These are phyloP conservation scores for Mucor irregularis DNA, from an alignment of 371 early-diverging fungal genomes.

Conservation along the genomic window DNA sequence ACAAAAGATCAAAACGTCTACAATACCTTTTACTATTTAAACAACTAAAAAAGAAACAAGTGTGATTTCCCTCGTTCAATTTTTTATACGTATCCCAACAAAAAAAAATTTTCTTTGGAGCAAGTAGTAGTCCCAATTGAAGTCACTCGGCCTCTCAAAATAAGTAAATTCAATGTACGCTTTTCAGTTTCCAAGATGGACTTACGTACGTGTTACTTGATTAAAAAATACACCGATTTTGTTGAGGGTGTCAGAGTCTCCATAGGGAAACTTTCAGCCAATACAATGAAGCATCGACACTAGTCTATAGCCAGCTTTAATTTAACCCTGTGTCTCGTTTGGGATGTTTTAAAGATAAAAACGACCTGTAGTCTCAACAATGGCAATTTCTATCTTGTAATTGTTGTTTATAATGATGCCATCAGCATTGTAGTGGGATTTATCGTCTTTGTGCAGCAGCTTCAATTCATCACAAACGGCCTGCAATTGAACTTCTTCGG, in stretches of 20 bases:
- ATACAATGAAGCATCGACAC: constrained; percentile 20
- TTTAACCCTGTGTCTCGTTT: constrained; percentile 22
- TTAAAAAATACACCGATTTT: constrained; percentile 16
- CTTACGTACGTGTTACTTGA: too few relatives aligned
- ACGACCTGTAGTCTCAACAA: constrained; percentile 22
- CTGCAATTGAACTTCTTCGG: too few relatives aligned
- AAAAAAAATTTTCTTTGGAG: background rate
- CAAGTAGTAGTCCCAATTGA: too few relatives aligned
- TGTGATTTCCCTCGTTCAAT: too few relatives aligned
- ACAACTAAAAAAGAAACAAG: too few relatives aligned
- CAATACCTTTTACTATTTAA: constrained; percentile 7
- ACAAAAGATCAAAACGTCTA: background rate
- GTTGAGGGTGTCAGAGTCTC: constrained; percentile 24
- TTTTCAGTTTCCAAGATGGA: too few relatives aligned
- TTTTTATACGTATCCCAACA: too few relatives aligned
- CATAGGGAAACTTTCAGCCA: constrained; percentile 15
- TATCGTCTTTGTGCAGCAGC: constrained; percentile 21
- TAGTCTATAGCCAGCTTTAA: constrained; percentile 25
- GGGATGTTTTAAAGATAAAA: constrained; percentile 17
- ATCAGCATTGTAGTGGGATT: constrained; percentile 21
- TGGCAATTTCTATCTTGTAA: constrained; percentile 17
- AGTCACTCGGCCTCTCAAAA: too few relatives aligned
- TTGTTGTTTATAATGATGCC: constrained; percentile 22
- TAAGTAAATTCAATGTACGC: too few relatives aligned
- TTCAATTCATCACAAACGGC: too few relatives aligned